A percentile compares a stretch with the other conserved stretches of the same genome.
phyloP scores from a whole-genome alignment of 768 basidiomycete species.

The Mycena olivaceomarginata region DNA sequence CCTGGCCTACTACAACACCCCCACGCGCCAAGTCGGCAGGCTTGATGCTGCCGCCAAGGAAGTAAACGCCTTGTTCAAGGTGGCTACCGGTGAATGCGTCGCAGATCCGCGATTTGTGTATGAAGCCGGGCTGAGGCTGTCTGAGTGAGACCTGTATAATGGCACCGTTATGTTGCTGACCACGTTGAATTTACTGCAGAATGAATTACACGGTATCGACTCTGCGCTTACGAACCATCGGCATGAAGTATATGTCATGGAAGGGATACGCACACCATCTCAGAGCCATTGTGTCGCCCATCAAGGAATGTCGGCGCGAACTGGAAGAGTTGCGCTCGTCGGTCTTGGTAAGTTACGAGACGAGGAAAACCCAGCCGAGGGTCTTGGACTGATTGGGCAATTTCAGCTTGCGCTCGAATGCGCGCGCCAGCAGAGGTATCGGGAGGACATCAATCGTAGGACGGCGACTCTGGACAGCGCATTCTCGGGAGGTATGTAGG shows the following conservation, averaged over 20 bases:
- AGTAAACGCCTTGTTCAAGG: not conserved
- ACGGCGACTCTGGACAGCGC: not conserved
- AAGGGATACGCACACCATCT: conserved; percentile 6
- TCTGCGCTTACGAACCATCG: conserved; percentile 12
- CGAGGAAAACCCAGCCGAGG: no score
- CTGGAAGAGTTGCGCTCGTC: conserved; percentile 14
- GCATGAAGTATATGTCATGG: conserved; percentile 7
- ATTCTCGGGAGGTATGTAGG: not conserved
- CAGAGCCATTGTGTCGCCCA: not conserved
- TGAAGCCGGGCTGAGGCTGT: conserved; percentile 13
- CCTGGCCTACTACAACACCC: not conserved
- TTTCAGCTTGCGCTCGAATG: conserved; percentile 15
- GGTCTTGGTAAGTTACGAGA: not conserved
- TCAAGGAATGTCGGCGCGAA: conserved; percentile 18
- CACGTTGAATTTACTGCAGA: not conserved
- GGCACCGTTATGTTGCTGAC: not conserved
- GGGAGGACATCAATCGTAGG: conserved; percentile 1
- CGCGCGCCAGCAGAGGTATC: conserved; percentile 16
- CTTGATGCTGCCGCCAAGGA: conserved; percentile 6
- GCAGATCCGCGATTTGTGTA: conserved; percentile 23
- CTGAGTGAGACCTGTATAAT: not conserved
- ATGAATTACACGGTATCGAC: conserved; percentile 3
- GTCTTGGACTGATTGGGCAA: not conserved
- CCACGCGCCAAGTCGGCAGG: not conserved
- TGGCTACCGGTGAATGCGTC: conserved; percentile 12